These are phyloP conservation scores for Phytophthora crassamura DNA, from an alignment of 352 stramenopile species.

Conservation along the genomic window DNA sequence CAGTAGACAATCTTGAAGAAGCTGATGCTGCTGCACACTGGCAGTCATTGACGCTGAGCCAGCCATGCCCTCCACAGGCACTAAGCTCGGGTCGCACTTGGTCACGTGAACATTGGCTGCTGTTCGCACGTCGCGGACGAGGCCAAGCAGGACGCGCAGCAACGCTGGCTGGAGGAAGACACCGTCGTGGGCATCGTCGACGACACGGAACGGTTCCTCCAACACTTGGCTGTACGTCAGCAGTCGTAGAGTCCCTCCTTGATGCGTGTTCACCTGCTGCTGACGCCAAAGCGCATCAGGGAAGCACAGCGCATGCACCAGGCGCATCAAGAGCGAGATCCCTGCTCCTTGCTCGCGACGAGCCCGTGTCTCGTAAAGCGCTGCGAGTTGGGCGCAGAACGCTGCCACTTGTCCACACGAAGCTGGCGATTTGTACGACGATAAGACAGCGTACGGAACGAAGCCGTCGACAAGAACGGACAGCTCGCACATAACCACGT, in stretches of 20 bases:
- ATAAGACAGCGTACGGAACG: conserved; percentile 39
- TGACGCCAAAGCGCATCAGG: conserved; percentile 47
- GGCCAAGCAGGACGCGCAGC: conserved; percentile 44
- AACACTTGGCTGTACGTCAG: conserved; percentile 58
- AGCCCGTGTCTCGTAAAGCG: conserved; percentile 44
- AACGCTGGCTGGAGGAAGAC: conserved; percentile 50
- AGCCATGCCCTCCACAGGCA: conserved; percentile 30
- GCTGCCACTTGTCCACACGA: conserved; percentile 28
- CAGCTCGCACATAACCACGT: conserved; percentile 39
- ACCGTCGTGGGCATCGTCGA: conserved; percentile 47
- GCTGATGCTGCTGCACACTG: conserved; percentile 53
- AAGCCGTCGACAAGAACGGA: conserved; percentile 42
- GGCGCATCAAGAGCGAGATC: conserved; percentile 38
- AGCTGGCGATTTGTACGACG: conserved; percentile 10
- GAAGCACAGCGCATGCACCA: conserved; percentile 60
- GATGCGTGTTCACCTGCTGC: conserved; percentile 36
- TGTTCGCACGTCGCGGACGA: conserved; percentile 50
- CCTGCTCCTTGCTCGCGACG: conserved; percentile 36
- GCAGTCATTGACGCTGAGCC: conserved; percentile 25
- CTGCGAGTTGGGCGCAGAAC: conserved; percentile 46
- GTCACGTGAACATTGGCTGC: conserved; percentile 51
- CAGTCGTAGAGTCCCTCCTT: conserved; percentile 21
- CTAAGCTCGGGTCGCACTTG: conserved; percentile 48
- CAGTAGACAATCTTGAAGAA: conserved; percentile 68
- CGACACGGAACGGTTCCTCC: conserved; percentile 61